Evolutionary conservation across 192 early-diverging fungal species (phyloP), one percentile per base, ranked within the genome.

Genomic region (Thamnidium elegans): DNA sequence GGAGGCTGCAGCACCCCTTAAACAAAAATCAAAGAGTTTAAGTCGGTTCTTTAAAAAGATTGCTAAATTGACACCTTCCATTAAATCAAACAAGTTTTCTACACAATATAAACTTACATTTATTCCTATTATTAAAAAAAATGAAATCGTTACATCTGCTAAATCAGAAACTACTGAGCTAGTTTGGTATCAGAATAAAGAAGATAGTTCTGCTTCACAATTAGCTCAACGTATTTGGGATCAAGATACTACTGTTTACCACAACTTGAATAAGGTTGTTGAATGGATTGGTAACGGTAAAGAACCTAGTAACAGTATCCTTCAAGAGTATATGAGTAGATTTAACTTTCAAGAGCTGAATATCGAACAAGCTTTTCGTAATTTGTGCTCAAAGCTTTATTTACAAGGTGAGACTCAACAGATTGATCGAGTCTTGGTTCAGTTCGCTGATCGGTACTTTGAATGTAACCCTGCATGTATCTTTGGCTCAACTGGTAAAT

Each of bases 391-490:
- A 56, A 89, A 92, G 36, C 77, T 96, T 0, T 80, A 84, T n/a
- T 72, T 98, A 34, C 90, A 90, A 55, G 96, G 89, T n/a, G 96
- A 98, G 72, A 86, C 94, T 15, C 96, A 98, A 72, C 84, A 91
- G 46, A 87, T 98, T 46, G 94, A 94, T 72, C 85, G 96, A n/a
- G 88, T 98, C 23, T 69, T 98, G 58, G 82, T 86, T 51, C 81
- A 77, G 17, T 89, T 97, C 77, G 81, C 94, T 13, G 72, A 79
- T 60, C 81, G 90, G 1, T 97, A 88, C 71, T 89, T 85, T 63
- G 84, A 87, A 31, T 97, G 93, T 72, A 96, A 97, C 68, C 83
- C 84, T 6, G 71, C 82, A 46, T 76, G 77, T 44, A 55, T 83
- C 7, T 77, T 75, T 32, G 82, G 79, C 8, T 70, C 39, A 56